Conservation (phyloP, 164 flowering plant species). For the Euptelea pleiosperma region DNA sequence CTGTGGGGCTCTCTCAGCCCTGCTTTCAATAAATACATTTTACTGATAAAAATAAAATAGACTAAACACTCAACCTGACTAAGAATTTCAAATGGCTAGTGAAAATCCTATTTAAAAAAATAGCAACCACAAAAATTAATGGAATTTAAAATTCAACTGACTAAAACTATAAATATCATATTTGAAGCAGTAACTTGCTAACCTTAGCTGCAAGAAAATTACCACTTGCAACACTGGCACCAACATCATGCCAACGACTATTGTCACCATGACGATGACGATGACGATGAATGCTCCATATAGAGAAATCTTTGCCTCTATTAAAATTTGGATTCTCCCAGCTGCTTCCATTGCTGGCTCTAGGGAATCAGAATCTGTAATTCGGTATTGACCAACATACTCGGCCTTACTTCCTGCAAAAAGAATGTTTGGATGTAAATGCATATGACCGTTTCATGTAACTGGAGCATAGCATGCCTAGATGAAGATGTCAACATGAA, state of each 20-base stretch:
- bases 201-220: conserved; percentile 98
- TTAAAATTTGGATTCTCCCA: conserved; percentile 65
- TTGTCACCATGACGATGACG: too few species aligned
- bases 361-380: conserved; percentile 74
- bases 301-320: conserved; percentile 90
- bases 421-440: conserved; percentile 1
- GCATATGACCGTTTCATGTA: neutral
- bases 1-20: too few species aligned
- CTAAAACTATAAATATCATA: neutral
- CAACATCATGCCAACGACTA: conserved; percentile 87
- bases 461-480: neutral
- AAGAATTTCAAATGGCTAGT: neutral
- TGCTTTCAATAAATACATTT: neutral
- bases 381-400: conserved; percentile 78
- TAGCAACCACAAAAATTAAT: neutral
- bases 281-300: conserved; percentile 77
- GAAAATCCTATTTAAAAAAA: neutral
- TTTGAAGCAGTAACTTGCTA: conserved; percentile 11
- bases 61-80: neutral
- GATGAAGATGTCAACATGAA: neutral
- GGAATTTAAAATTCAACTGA: neutral
- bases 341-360: conserved; percentile 92
- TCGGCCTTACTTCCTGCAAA: conserved; percentile 66
- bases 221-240: conserved; percentile 94
- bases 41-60: neutral